These are phyloP conservation scores for Penicillium verrucosum DNA, from an alignment of 2,329 filamentous ascomycete species.

Conservation along the genomic window DNA sequence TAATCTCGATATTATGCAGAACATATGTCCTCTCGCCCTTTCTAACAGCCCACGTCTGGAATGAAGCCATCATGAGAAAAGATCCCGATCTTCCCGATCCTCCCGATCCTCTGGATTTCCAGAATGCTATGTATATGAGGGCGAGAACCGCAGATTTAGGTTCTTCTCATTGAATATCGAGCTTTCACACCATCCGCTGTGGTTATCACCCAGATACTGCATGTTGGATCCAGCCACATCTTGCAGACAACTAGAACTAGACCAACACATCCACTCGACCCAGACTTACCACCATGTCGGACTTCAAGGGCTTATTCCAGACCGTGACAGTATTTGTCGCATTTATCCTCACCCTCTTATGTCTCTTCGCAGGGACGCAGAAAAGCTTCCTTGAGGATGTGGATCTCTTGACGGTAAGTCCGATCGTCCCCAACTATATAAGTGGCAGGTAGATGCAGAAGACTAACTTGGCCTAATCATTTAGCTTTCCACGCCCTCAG, in stretches of 20 bases:
- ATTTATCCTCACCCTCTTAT: slow-evolving; percentile 58
- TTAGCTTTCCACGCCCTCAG: slow-evolving; percentile 34
- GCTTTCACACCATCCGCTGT: not conserved
- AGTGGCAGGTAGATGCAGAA: not conserved
- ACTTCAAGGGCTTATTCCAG: slow-evolving; percentile 43
- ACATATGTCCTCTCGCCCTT: not conserved
- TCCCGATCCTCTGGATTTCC: not conserved
- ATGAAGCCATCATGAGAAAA: slow-evolving; percentile 15
- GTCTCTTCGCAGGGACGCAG: slow-evolving; percentile 60
- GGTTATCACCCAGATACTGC: not conserved
- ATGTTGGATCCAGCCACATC: not conserved
- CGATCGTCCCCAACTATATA: not conserved
- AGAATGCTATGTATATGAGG: slow-evolving; percentile 12
- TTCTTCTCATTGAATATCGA: not conserved
- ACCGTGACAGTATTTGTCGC: slow-evolving; percentile 51
- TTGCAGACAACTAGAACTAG: not conserved
- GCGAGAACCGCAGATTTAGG: slow-evolving; percentile 1
- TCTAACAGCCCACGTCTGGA: slow-evolving; percentile 18
- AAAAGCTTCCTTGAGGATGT: slow-evolving; percentile 56
- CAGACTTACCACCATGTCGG: slow-evolving; percentile 10
- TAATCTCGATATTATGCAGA: not conserved
- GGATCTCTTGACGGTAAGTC: slow-evolving; percentile 54
- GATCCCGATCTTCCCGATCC: not conserved
- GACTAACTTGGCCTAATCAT: slow-evolving; percentile 34
- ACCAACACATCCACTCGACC: not conserved